Conservation (phyloP, 441 rosid genomes). For the Erodium moschatum region DNA sequence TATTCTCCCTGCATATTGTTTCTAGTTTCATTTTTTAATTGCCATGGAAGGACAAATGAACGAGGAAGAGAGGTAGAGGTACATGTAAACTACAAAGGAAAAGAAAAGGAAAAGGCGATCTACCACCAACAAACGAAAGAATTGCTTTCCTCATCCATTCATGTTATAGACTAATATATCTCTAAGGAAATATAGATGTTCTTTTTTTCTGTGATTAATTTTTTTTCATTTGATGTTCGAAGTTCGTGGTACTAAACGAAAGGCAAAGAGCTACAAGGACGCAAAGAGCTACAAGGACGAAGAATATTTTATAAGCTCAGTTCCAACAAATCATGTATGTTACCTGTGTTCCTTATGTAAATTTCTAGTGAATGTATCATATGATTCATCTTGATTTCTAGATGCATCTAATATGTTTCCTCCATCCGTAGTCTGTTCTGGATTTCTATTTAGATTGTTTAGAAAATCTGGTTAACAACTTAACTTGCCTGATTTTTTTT, state of each 20-base stretch:
- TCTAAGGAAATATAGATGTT: background rate
- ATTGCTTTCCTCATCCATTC: background rate
- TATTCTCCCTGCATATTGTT: background rate
- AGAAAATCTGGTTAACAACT: conserved; percentile 19
- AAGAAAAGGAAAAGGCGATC: background rate
- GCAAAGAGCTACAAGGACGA: conserved; percentile 71
- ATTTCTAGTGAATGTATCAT: background rate
- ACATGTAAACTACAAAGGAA: conserved; percentile 1
- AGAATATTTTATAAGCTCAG: conserved; percentile 68
- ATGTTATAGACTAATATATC: background rate
- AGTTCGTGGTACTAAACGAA: conserved; percentile 54
- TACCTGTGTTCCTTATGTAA: conserved; percentile 7
- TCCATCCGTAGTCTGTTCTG: conserved; percentile 6
- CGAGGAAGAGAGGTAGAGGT: background rate
- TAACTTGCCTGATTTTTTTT: conserved; percentile 22
- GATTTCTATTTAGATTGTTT: conserved; percentile 4
- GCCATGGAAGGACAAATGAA: background rate
- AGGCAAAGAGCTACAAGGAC: conserved; percentile 65
- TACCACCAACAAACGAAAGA: background rate
- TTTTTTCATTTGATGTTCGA: conserved; percentile 22
- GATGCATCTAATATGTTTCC: conserved; percentile 7
- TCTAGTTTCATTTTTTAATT: background rate
- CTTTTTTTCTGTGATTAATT: background rate
- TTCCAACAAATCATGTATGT: conserved; percentile 77
- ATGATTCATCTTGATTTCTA: conserved; percentile 10